Percentiles rank a stretch among this genome's conserved stretches.
phyloP scores from a whole-genome alignment of 2,329 filamentous ascomycete species.

The Thermochaetoides dissita region DNA sequence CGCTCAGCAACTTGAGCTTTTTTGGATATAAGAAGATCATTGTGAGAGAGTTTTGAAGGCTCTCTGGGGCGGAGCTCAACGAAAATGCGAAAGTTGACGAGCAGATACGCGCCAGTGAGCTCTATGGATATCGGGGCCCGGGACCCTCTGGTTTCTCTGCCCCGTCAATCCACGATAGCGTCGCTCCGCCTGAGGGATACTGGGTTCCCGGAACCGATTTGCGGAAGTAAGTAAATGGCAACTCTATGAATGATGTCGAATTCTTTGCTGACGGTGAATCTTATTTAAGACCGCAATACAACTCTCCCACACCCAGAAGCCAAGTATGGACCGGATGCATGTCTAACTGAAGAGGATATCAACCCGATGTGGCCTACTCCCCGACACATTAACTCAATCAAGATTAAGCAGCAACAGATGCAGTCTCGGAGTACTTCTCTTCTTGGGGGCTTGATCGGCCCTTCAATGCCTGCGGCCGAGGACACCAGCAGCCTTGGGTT shows the following conservation, averaged over 20 bases:
- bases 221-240: slow-evolving; percentile 25
- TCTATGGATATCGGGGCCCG: no score
- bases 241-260: no score
- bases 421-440: no score
- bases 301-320: slow-evolving; percentile 49
- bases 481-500: no score
- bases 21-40: not conserved
- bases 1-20: not conserved
- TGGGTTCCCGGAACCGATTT: slow-evolving; percentile 38
- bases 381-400: no score
- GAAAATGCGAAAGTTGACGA: no score
- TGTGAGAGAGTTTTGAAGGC: not conserved
- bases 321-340: slow-evolving; percentile 40
- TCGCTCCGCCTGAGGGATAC: slow-evolving; percentile 25
- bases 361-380: slow-evolving; percentile 18
- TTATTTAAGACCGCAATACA: slow-evolving; percentile 35
- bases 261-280: not conserved
- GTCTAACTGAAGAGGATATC: slow-evolving; percentile 41
- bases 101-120: no score
- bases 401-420: no score
- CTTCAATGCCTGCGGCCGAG: no score
- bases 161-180: slow-evolving; percentile 6
- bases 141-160: slow-evolving; percentile 1
- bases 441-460: no score
- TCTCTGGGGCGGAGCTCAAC: not conserved